Base-by-base conservation (phyloP, 768 basidiomycete species). In the Leccinum truebloodii region DNA sequence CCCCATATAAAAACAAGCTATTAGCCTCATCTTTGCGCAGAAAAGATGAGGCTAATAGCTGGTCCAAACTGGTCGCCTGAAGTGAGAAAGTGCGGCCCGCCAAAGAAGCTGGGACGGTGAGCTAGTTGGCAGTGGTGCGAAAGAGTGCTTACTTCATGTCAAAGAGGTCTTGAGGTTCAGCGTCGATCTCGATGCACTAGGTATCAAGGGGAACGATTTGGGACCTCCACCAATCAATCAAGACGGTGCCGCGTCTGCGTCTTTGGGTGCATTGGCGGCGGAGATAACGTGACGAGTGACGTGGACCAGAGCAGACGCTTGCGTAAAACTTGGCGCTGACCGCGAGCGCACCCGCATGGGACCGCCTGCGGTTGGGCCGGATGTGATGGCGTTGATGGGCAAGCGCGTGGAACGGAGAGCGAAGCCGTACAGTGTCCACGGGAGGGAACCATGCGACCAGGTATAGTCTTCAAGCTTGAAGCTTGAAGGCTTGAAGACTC, bases 321-420 rank as follows among this genome's bases (percentile, higher is more conserved):
- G 82, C 73, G 65, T 79, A 88, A 59, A 81, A 85, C 28, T 80
- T 77, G 1, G 78, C 75, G 41, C 76, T 82, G 24, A 87, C 72
- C 0, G 85, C 78, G 14, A 75, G 70, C 2, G 71, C 60, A 4
- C 68, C 37, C 6, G 56, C 61, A 75, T 73, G 28, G 76, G 73
- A 0, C 79, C 83, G 1, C 86, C 85, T 4, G 83, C 82, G 1
- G 81, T 76, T 4, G 85, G 83, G 1, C 86, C 85, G 0, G 80
- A 76, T 20, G 86, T 75, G 62, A 86, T 83, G 1, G 86, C 83
- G 49, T 86, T 84, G 44, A 87, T 66, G 0, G 87, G 87, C 51
- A 86, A 77, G 4, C 76, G 75, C 1, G 80, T 75, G 4, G 83
- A 80, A 20, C 85, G 78, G 56, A 86, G 74, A 0, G 81, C 75